Base-by-base conservation (phyloP, 2,329 filamentous ascomycete species). In the Ascocoryne sarcoides region DNA sequence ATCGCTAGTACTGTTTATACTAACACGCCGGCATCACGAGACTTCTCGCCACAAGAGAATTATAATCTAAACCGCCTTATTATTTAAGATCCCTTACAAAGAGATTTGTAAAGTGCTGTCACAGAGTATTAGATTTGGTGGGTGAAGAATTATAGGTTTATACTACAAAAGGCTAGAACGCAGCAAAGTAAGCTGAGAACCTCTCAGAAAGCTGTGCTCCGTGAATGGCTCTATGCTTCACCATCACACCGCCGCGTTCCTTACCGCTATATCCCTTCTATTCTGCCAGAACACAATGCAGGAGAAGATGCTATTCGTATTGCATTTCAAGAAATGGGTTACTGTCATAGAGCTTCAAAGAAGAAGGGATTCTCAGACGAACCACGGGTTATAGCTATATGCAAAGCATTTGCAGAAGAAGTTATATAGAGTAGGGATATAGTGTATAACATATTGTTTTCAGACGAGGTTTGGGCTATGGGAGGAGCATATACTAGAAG, bases 391-490 rank as follows among this genome's bases (percentile, higher is more conserved):
- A 31, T 30, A 5, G 4, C 2, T 32, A 7, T 16, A 37, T 18
- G 39, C 2, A 14, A 35, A 28, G 26, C 20, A 4, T 45, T 45
- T 32, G 21, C 15, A 17, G 7, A 36, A 21, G 16, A 41, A 15
- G 38, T 3, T 28, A 38, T 42, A 10, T 45, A 16, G 23, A 19
- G 15, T 36, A 14, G 17, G 15, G 32, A 30, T 20, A 32, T 21
- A 14, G 19, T 42, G 21, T n/a, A 28, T 10, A 3, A 16, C n/a
- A 15, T 42, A n/a, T 40, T 46, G 5, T 45, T 46, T 30, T 43
- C 28, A 18, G 26, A 46, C 19, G 40, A 46, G 19, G 36, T 46
- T 4, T 46, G 18, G 36, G 32, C 33, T 8, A 37, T 37, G 12
- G 32, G 29, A 37, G 36, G 32, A 23, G 26, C 28, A 32, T 16